These are phyloP conservation scores for Plasmodium yoelii DNA, from an alignment of 169 alveolate species.

Conservation along the genomic window DNA sequence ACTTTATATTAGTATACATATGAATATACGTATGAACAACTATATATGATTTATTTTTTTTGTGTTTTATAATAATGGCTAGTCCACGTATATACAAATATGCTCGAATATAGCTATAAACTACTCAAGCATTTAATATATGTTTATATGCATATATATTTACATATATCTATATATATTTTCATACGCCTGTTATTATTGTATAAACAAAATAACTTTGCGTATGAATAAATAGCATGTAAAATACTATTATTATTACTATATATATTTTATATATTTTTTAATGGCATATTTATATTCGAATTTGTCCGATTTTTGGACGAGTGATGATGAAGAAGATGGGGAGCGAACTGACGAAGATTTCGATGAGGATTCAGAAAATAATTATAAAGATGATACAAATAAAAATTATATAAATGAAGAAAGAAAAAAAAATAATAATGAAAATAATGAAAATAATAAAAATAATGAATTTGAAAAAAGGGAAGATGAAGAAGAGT, in stretches of 20 bases:
- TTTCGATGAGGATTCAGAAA: constrained; percentile 4
- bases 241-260: too few species aligned
- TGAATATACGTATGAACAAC: too few species aligned
- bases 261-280: too few species aligned
- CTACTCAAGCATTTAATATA: too few species aligned
- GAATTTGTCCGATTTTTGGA: constrained; percentile 86
- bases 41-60: too few species aligned
- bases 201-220: not conserved
- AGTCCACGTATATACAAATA: too few species aligned
- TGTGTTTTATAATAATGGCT: too few species aligned
- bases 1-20: too few species aligned
- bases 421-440: not conserved
- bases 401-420: constrained; percentile 31
- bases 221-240: not conserved
- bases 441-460: constrained; percentile 23
- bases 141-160: not conserved
- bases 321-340: constrained; percentile 84
- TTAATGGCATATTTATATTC: constrained; percentile 82
- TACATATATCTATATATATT: not conserved
- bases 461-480: constrained; percentile 37
- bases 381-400: constrained; percentile 33
- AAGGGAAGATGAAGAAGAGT: constrained; percentile 13
- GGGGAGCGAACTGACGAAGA: constrained; percentile 65
- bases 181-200: not conserved
- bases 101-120: too few species aligned